These are phyloP conservation scores for Talaromyces sp. DNA, from an alignment of 2,329 filamentous ascomycete genomes.

Conservation along the genomic window DNA sequence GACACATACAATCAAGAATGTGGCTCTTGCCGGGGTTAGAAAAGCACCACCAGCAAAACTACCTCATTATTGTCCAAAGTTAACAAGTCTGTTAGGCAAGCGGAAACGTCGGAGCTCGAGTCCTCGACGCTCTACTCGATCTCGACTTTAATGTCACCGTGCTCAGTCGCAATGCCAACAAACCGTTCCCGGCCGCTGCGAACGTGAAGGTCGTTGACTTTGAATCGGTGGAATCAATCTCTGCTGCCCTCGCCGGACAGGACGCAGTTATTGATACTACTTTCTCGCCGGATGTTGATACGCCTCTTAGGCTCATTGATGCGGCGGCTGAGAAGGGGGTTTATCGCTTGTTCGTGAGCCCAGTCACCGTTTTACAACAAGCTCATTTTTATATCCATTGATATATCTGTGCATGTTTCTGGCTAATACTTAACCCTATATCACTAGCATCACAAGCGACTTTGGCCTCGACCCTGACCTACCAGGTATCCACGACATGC, in stretches of 20 bases:
- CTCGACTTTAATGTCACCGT: constrained; percentile 15
- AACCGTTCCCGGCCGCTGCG: constrained; percentile 10
- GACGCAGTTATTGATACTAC: constrained; percentile 15
- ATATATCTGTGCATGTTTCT: neutral
- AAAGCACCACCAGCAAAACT: neutral
- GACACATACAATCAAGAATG: constrained; percentile 5
- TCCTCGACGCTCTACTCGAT: constrained; percentile 11
- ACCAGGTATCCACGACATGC: constrained; percentile 15
- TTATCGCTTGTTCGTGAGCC: constrained; percentile 13
- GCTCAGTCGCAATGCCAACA: constrained; percentile 13
- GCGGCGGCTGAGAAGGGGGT: constrained; percentile 11
- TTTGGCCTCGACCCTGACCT: constrained; percentile 17
- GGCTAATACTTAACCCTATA: neutral
- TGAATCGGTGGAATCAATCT: constrained; percentile 8
- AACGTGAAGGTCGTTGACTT: constrained; percentile 14
- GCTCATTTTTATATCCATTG: neutral
- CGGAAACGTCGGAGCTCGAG: constrained; percentile 5
- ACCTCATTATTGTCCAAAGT: neutral
- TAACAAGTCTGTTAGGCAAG: constrained; percentile 1
- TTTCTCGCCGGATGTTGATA: constrained; percentile 10
- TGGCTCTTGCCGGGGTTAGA: constrained; percentile 7
- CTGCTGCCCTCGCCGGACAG: constrained; percentile 10
- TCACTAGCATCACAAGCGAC: constrained; percentile 14
- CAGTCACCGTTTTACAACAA: neutral
- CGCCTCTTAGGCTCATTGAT: constrained; percentile 12